Evolutionary conservation across 345 rosid species (phyloP), one percentile per base, ranked within the genome.

Genomic region (Aurinia saxatilis): DNA sequence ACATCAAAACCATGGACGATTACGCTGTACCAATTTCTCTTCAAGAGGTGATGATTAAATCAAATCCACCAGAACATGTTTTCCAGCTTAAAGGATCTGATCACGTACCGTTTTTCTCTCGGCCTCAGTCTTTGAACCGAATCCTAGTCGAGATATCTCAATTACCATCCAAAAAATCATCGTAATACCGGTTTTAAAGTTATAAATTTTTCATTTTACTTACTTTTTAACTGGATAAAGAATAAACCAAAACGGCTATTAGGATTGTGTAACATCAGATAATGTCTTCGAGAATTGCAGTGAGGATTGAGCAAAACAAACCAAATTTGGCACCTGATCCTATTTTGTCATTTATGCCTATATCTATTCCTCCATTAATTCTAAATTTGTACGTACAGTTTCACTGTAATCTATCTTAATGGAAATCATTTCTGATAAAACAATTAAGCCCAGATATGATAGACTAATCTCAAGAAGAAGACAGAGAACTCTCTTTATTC

Each of bases 21-120:
- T 60, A 42, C 39, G 88, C 84, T 21, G 73, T 88, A 29, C 80
- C 87, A 13, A 68, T 68, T 13, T 23, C 67, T 37, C 58, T 75
- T 6, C 90, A 84, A 51, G 90, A 86, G 12, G 45, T 68, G 1
- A 81, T 84, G 85, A 74, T 78, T 11, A 60, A 78, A 16, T 72
- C 73, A 1, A 74, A 77, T 64, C 87, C 85, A 5, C 96, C 87
- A 0, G 70, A 81, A 27, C 75, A 67, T 38, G 84, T 88, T 48
- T 88, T 84, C 48, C 66, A 50, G 29, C 75, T 86, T 10, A 86
- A 82, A 65, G 91, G 93, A 27, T 76, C 83, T 2, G 91, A 85
- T 75, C 96, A 86, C 33, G 79, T 88, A 0, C 96, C 88, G 0
- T 88, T 85, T 58, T 85, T 85, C 76, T 80, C 96, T 5, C 83